Percentiles rank a stretch among this genome's conserved stretches.
Conservation (phyloP, 805 yeast genomes). For the Kazachstania kunashirensis region DNA sequence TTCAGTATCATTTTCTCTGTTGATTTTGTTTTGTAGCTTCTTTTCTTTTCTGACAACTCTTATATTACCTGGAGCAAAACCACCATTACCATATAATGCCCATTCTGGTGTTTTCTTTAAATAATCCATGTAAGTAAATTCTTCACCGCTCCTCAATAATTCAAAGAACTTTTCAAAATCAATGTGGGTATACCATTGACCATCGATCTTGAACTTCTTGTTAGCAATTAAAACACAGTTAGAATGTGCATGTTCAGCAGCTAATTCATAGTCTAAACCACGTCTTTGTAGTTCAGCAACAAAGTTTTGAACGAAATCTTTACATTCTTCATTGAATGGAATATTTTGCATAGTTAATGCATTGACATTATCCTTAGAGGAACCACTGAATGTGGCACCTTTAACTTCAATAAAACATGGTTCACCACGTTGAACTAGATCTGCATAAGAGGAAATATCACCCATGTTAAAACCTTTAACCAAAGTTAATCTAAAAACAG, state of each 20-base stretch:
- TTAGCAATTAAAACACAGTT: conserved; percentile 85
- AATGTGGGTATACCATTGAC: conserved; percentile 82
- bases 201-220: conserved; percentile 55
- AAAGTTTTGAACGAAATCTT: conserved; percentile 56
- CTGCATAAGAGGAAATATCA: conserved; percentile 74
- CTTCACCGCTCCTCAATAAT: conserved; percentile 51
- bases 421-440: conserved; percentile 66
- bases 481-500: conserved; percentile 81
- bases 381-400: conserved; percentile 94
- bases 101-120: conserved; percentile 73
- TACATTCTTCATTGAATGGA: conserved; percentile 88
- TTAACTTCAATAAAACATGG: conserved; percentile 89
- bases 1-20: not conserved
- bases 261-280: conserved; percentile 68
- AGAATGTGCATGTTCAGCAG: conserved; percentile 93
- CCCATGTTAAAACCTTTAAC: conserved; percentile 89
- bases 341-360: conserved; percentile 92
- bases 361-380: conserved; percentile 73
- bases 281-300: conserved; percentile 52
- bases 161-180: conserved; percentile 70
- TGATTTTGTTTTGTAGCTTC: conserved; percentile 30
- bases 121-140: conserved; percentile 74
- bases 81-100: conserved; percentile 91
- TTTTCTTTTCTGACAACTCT: conserved; percentile 47
- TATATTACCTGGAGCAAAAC: conserved; percentile 81